Evolutionary conservation across 2,329 filamentous ascomycete genomes (phyloP).

Genomic region (Arthrobotrys megalospora): DNA sequence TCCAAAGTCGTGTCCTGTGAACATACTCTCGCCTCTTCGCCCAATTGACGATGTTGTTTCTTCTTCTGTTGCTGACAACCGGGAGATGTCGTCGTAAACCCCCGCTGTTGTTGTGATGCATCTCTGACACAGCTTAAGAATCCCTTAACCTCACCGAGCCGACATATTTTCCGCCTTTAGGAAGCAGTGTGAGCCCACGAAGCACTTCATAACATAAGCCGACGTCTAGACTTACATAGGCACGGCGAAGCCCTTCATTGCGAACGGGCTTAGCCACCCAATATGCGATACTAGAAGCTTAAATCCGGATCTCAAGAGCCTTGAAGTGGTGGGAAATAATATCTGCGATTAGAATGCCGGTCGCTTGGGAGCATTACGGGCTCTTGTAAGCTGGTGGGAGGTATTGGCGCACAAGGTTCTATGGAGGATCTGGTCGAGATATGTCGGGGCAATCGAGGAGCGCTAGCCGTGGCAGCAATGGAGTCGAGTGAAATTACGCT

Average conservation of each 20-base stretch:
- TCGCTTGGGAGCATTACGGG: constrained; percentile 56
- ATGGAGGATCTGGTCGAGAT: constrained; percentile 3
- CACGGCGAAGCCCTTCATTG: constrained; percentile 56
- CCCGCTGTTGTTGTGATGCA: constrained; percentile 37
- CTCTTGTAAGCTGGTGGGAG: constrained; percentile 30
- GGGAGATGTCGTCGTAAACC: constrained; percentile 27
- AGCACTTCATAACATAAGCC: background rate
- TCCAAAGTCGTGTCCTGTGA: background rate
- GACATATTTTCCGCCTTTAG: constrained; percentile 43
- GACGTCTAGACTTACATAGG: constrained; percentile 42
- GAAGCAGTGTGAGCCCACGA: constrained; percentile 12
- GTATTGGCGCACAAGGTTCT: constrained; percentile 17
- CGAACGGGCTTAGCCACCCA: constrained; percentile 32
- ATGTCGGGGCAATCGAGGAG: background rate
- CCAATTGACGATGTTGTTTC: constrained; percentile 43
- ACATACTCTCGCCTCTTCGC: constrained; percentile 57
- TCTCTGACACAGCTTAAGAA: constrained; percentile 22
- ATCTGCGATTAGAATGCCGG: constrained; percentile 50
- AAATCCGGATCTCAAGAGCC: constrained; percentile 35
- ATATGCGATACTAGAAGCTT: constrained; percentile 11
- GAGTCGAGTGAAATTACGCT: constrained; percentile 5
- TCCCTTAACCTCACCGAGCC: constrained; percentile 37
- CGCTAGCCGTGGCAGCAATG: constrained; percentile 3
- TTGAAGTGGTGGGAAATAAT: constrained; percentile 55
- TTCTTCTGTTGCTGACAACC: constrained; percentile 28